Conservation (phyloP, 371 early-diverging fungal genomes). For the Thermomucor indicae-seudaticae region DNA sequence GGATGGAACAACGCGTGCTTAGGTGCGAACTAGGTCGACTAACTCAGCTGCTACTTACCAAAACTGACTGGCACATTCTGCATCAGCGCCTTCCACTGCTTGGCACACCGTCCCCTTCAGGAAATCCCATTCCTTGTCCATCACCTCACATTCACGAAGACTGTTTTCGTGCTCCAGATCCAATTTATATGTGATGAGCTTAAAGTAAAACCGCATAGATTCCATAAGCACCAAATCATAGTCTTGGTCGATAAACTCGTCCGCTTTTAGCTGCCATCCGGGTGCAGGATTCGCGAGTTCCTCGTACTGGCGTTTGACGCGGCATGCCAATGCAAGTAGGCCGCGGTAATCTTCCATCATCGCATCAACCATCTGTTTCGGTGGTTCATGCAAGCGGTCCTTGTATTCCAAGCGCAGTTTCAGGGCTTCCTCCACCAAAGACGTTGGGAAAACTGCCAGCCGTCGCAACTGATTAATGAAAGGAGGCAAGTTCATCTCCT, state of each 20-base stretch:
- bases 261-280: constrained; percentile 67
- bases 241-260: constrained; percentile 52
- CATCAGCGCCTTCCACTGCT: constrained; percentile 69
- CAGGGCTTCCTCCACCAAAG: constrained; percentile 74
- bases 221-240: constrained; percentile 72
- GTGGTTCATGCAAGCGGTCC: constrained; percentile 64
- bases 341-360: constrained; percentile 79
- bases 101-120: constrained; percentile 61
- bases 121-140: constrained; percentile 83
- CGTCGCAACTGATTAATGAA: constrained; percentile 61
- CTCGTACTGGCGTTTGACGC: constrained; percentile 67
- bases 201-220: constrained; percentile 76
- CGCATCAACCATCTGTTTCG: constrained; percentile 72
- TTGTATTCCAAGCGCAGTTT: constrained; percentile 75
- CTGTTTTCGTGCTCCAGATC: constrained; percentile 51
- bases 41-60: constrained; percentile 43
- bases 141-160: constrained; percentile 71
- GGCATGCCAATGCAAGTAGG: constrained; percentile 66
- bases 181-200: constrained; percentile 69
- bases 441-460: constrained; percentile 76
- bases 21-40: not conserved
- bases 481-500: constrained; percentile 67
- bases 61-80: constrained; percentile 74
- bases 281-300: constrained; percentile 58
- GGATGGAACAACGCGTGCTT: not conserved